Base-by-base conservation (phyloP, 768 basidiomycete genomes). In the Pisolithus tinctorius region DNA sequence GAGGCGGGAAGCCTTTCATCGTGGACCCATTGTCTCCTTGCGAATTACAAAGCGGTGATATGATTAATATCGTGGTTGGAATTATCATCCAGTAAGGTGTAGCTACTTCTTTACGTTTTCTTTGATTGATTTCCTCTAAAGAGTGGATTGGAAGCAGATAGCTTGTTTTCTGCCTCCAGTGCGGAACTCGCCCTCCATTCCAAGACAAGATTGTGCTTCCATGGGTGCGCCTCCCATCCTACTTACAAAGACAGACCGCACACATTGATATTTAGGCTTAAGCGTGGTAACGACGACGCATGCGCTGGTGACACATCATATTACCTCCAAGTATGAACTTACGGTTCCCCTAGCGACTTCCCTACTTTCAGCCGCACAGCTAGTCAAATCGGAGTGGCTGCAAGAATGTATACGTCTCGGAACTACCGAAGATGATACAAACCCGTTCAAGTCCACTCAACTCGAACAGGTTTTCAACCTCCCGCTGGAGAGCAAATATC, bases 371-470 rank as follows among this genome's bases (percentile, higher is more conserved):
- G 70, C 76, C 0, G 72, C 77, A 13, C 72, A 75, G 10, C 75
- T 89, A 45, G 85, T 84, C 30, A 87, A 74, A 51, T 71, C 75
- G 0, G 81, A 84, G 44, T 91, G 88, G 88, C 65, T 89, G 25
- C 63, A 66, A 6, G 82, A 88, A 50, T 60, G 87, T 29, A 53
- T 88, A 29, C 73, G 75, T 2, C 69, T 81, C 0, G 82, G 81
- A 7, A 65, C 58, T 16, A 57, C 71, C 10, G 63, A 69, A 4
- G 62, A 62, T 4, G 63, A 67, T 13, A 54, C 60, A 2, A 65
- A 77, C 37, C 60, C 66, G 3, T 62, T 68, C 9, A 66, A 60
- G 41, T 66, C 63, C 7, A 27, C 68, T 0, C 56, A 64, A n/a
- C 67, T 86, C 7, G 84, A 86, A 59, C 63, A 74, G 17, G 59